Conservation (phyloP, 2,329 filamentous ascomycete species). For the Ophiostoma australiae region DNA sequence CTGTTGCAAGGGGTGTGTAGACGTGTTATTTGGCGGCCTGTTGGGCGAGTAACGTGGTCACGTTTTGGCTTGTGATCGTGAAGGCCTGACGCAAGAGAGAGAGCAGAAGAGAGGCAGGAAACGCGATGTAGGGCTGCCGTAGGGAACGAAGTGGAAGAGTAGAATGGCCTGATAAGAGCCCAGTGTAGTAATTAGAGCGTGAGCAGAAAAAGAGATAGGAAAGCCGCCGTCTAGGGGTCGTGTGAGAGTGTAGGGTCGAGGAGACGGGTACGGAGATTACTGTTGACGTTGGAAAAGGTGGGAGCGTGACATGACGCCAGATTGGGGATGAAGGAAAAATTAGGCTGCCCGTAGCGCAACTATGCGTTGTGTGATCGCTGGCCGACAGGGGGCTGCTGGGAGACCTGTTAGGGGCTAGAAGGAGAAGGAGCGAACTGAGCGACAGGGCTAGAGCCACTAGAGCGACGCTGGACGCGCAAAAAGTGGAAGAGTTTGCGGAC, state of each 20-base stretch:
- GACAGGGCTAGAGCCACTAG: neutral
- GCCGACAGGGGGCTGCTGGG: neutral
- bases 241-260: neutral
- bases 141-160: neutral
- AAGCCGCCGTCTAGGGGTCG: neutral
- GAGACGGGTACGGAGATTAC: constrained; percentile 2
- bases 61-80: constrained; percentile 23
- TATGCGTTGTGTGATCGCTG: constrained; percentile 9
- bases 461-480: neutral
- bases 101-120: neutral
- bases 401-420: neutral
- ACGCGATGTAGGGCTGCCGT: neutral
- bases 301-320: constrained; percentile 24
- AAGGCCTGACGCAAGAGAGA: constrained; percentile 1
- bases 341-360: constrained; percentile 16
- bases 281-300: constrained; percentile 17
- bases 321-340: constrained; percentile 20
- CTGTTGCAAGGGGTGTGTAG: neutral
- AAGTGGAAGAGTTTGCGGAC: constrained; percentile 20
- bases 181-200: neutral
- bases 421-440: neutral
- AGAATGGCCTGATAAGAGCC: neutral
- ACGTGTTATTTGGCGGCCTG: neutral
- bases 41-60: neutral
- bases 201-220: constrained; percentile 1